These are phyloP conservation scores for Botrytis paeoniae DNA, from an alignment of 2,329 filamentous ascomycete species.

Conservation along the genomic window DNA sequence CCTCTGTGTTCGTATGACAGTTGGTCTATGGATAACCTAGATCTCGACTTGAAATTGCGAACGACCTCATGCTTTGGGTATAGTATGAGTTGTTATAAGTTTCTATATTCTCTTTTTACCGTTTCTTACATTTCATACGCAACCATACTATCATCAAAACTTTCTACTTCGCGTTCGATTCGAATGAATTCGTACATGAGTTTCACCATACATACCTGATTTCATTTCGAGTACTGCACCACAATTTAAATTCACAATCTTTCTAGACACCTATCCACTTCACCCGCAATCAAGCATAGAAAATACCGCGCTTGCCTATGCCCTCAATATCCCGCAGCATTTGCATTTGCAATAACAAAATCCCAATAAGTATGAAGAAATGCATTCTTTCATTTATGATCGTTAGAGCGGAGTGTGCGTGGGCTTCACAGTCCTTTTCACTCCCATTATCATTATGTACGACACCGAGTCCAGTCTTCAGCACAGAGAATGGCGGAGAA, in stretches of 20 bases:
- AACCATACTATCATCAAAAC: background rate
- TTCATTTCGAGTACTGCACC: background rate
- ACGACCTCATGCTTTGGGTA: background rate
- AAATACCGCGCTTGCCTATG: rapidly evolving
- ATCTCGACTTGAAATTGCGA: background rate
- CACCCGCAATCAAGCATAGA: background rate
- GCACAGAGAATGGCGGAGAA: background rate
- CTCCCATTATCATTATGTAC: background rate
- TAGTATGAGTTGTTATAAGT: rapidly evolving
- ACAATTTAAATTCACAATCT: rapidly evolving
- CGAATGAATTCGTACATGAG: background rate
- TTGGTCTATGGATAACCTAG: background rate
- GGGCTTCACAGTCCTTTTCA: background rate
- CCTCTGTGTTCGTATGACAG: rapidly evolving
- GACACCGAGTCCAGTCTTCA: background rate
- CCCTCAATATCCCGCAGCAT: no score
- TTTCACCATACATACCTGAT: background rate
- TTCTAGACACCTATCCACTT: background rate
- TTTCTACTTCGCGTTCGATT: background rate
- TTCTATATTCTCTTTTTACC: background rate
- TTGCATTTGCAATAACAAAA: no score
- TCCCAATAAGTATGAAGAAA: no score
- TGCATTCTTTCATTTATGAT: background rate
- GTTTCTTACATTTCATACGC: background rate
- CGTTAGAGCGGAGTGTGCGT: background rate